These are phyloP conservation scores for Arachnomyces sp. DNA, from an alignment of 2,329 filamentous ascomycete species.

Conservation along the genomic window DNA sequence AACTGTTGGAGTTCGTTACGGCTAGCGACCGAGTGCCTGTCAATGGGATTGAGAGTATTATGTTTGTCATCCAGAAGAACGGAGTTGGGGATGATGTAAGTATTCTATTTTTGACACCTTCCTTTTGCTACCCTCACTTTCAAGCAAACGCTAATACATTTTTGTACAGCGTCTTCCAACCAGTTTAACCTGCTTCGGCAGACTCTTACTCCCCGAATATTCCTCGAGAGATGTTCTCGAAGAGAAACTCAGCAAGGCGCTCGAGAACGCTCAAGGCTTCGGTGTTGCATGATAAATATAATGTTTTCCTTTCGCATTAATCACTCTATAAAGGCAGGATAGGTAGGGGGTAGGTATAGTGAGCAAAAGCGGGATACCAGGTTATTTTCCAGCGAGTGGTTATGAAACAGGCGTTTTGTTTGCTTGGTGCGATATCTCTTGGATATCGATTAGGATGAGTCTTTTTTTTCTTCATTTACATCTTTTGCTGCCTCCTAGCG, in stretches of 20 bases:
- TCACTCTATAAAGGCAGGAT: too few species aligned
- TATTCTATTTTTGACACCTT: constrained; percentile 7
- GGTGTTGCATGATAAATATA: constrained; percentile 57
- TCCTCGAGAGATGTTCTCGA: constrained; percentile 59
- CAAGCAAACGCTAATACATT: neutral
- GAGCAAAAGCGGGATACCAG: too few species aligned
- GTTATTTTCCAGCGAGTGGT: too few species aligned
- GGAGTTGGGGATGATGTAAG: constrained; percentile 52
- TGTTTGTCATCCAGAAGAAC: constrained; percentile 76
- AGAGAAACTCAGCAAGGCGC: constrained; percentile 71
- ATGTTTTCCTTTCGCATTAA: neutral
- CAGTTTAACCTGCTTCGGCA: constrained; percentile 89
- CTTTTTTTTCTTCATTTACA: constrained; percentile 10
- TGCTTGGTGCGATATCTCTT: constrained; percentile 6
- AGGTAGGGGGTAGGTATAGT: too few species aligned
- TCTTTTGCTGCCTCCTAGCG: neutral
- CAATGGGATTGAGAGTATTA: constrained; percentile 71
- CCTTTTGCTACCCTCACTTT: neutral
- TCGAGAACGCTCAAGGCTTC: constrained; percentile 85
- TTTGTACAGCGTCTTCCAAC: constrained; percentile 57
- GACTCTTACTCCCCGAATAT: constrained; percentile 79
- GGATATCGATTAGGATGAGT: too few species aligned
- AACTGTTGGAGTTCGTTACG: constrained; percentile 87
- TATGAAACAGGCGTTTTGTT: neutral
- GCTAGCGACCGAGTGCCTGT: constrained; percentile 86